These are phyloP conservation scores for Hypoxylon trugodes DNA, from an alignment of 495 filamentous ascomycete genomes.

Conservation along the genomic window DNA sequence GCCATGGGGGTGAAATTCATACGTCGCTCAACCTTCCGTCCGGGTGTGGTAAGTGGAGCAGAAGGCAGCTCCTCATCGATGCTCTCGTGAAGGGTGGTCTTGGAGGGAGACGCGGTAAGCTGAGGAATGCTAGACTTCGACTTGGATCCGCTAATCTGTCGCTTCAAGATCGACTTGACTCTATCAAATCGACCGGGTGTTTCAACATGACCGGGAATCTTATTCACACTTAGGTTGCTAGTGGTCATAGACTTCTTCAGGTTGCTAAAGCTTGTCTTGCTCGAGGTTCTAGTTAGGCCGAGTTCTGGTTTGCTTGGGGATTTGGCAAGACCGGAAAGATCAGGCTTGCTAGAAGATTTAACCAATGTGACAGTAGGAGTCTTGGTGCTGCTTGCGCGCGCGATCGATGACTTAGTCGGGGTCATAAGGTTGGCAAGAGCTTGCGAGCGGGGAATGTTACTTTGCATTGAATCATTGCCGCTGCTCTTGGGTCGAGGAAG, in stretches of 20 bases:
- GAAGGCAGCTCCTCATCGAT: slow-evolving; percentile 55
- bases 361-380: slow-evolving; percentile 45
- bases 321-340: slow-evolving; percentile 41
- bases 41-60: slow-evolving; percentile 58
- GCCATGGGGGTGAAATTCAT: slow-evolving; percentile 59
- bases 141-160: slow-evolving; percentile 48
- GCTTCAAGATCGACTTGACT: slow-evolving; percentile 60
- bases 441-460: slow-evolving; percentile 51
- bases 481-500: slow-evolving; percentile 54
- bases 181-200: slow-evolving; percentile 57
- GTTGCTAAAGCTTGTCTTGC: slow-evolving; percentile 40
- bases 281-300: slow-evolving; percentile 29
- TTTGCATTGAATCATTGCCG: slow-evolving; percentile 42
- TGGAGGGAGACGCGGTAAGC: slow-evolving; percentile 46
- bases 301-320: slow-evolving; percentile 50
- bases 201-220: slow-evolving; percentile 38
- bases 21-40: slow-evolving; percentile 52
- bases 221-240: slow-evolving; percentile 14
- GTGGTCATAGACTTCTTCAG: slow-evolving; percentile 19
- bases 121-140: slow-evolving; percentile 50
- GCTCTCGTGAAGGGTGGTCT: slow-evolving; percentile 53
- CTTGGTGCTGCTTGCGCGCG: slow-evolving; percentile 70
- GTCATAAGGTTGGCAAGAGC: slow-evolving; percentile 68
- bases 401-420: slow-evolving; percentile 81
- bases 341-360: slow-evolving; percentile 49